phyloP scores from a whole-genome alignment of 2,329 filamentous ascomycete species.

The Beauveria sp. region DNA sequence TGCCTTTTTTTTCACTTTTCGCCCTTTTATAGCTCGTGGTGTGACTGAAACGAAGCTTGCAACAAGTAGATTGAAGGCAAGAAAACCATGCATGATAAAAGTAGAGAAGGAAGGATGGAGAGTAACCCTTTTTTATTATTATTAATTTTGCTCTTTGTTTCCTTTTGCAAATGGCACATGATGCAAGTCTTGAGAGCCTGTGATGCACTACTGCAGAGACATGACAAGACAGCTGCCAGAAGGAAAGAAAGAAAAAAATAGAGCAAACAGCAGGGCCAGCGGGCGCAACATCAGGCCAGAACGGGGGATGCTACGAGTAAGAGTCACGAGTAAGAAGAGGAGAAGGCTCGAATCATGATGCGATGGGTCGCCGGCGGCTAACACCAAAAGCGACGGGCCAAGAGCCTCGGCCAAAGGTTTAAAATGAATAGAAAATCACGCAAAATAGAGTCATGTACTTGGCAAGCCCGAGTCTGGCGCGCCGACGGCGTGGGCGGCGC shows the following conservation, averaged over 20 bases:
- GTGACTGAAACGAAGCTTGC: background rate
- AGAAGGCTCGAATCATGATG: background rate
- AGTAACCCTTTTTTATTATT: background rate
- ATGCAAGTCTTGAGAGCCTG: background rate
- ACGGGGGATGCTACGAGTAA: too few relatives aligned
- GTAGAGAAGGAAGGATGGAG: background rate
- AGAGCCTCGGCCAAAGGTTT: too few relatives aligned
- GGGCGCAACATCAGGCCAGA: background rate
- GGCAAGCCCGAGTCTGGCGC: too few relatives aligned
- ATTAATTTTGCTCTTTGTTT: background rate
- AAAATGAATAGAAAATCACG: too few relatives aligned
- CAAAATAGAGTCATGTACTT: too few relatives aligned
- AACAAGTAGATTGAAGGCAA: background rate
- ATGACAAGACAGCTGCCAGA: background rate
- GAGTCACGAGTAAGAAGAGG: background rate
- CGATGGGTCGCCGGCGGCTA: too few relatives aligned
- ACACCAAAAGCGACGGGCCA: too few relatives aligned
- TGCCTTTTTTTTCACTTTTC: background rate
- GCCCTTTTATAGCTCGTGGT: too few relatives aligned
- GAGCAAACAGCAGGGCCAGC: background rate
- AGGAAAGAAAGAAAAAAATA: too few relatives aligned
- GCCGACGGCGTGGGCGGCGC: too few relatives aligned
- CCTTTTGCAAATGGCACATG: background rate
- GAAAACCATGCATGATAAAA: background rate
- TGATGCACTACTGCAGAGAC: conserved; percentile 8